These are phyloP conservation scores for Annulohypoxylon bovei DNA, from an alignment of 495 filamentous ascomycete species.

Conservation along the genomic window DNA sequence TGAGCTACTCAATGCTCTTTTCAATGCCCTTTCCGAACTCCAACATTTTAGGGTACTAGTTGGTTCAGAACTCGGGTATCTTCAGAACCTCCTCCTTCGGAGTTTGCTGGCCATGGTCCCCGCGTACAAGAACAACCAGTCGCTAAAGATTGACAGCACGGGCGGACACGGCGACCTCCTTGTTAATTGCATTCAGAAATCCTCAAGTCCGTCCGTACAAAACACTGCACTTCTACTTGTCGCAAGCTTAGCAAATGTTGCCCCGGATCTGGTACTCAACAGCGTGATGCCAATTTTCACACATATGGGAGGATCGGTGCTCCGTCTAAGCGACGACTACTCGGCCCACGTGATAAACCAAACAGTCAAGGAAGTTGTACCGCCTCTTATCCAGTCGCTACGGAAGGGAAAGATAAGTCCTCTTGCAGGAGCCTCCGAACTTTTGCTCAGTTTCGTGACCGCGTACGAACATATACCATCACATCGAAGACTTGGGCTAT, in stretches of 20 bases:
- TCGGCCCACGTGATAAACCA: constrained; percentile 91
- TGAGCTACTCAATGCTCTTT: constrained; percentile 78
- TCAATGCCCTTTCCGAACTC: constrained; percentile 82
- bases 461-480: constrained; percentile 94
- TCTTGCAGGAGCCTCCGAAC: constrained; percentile 80
- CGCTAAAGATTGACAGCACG: constrained; percentile 73
- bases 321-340: constrained; percentile 92
- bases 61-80: constrained; percentile 81
- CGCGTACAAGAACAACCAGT: constrained; percentile 67
- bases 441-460: constrained; percentile 89
- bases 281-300: constrained; percentile 99
- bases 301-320: constrained; percentile 89
- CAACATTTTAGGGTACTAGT: constrained; percentile 79
- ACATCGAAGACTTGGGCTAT: constrained; percentile 82
- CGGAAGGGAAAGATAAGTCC: constrained; percentile 79
- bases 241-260: constrained; percentile 80
- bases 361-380: constrained; percentile 90
- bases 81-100: constrained; percentile 80
- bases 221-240: constrained; percentile 91
- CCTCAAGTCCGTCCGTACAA: constrained; percentile 87
- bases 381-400: constrained; percentile 86
- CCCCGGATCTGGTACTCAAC: constrained; percentile 88
- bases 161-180: constrained; percentile 85
- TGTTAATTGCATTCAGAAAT: constrained; percentile 89
- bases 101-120: constrained; percentile 83